Percentiles rank a stretch among this genome's conserved stretches.
Conservation (phyloP, 768 basidiomycete species). For the Podaxis mareebaensis region DNA sequence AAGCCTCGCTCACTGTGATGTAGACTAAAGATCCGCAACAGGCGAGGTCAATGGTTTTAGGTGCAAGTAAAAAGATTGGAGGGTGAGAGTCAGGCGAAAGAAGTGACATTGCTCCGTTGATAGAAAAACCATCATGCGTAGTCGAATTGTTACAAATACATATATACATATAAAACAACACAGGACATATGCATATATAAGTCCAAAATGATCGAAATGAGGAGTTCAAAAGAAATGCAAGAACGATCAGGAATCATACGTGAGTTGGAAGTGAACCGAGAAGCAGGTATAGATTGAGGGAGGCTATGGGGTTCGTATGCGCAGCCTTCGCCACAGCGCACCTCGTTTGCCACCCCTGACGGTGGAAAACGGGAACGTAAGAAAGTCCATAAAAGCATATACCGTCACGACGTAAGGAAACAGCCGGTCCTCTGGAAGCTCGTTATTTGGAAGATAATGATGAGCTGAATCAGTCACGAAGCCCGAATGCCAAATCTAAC, state of each 20-base stretch:
- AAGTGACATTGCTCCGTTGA: background rate
- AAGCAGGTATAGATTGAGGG: background rate
- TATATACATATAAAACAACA: background rate
- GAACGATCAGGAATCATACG: background rate
- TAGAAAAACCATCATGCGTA: background rate
- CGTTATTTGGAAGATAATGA: background rate
- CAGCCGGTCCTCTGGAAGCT: background rate
- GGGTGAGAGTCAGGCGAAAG: background rate
- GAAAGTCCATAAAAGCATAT: background rate
- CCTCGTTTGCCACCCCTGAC: background rate
- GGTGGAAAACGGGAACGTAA: background rate
- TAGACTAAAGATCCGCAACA: background rate
- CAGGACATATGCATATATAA: background rate
- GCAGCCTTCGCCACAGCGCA: background rate
- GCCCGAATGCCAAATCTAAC: conserved; percentile 1
- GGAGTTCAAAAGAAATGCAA: background rate
- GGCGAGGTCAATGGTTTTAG: background rate
- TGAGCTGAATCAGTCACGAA: background rate
- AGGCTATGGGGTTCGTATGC: background rate
- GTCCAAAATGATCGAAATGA: background rate
- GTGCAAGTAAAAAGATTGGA: background rate
- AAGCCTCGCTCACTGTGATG: background rate
- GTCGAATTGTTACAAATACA: background rate
- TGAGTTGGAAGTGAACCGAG: background rate
- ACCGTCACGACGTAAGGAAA: background rate